These are phyloP conservation scores for Scedosporium aurantiacum DNA, from an alignment of 2,329 filamentous ascomycete species.

Conservation along the genomic window DNA sequence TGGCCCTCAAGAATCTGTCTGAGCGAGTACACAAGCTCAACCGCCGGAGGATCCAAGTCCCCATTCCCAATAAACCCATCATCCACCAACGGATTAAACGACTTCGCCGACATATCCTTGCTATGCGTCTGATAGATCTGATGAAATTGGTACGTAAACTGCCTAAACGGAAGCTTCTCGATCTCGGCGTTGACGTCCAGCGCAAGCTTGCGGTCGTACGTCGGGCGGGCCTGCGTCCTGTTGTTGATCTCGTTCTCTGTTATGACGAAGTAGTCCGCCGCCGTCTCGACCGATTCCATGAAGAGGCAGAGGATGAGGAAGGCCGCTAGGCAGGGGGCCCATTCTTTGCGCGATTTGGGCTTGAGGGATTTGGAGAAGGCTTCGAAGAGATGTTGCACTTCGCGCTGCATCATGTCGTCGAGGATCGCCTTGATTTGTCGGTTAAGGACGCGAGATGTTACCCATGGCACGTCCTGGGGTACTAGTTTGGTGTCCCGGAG, in stretches of 20 bases:
- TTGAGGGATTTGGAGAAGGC: constrained; percentile 42
- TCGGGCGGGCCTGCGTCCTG: constrained; percentile 23
- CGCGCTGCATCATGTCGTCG: constrained; percentile 41
- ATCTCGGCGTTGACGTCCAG: constrained; percentile 36
- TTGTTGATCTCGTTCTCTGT: constrained; percentile 38
- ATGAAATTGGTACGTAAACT: constrained; percentile 50
- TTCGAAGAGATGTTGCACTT: constrained; percentile 41
- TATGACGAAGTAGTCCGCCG: constrained; percentile 40
- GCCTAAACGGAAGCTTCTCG: constrained; percentile 48
- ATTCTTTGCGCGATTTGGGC: constrained; percentile 39
- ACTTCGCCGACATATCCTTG: constrained; percentile 33
- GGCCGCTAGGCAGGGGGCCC: constrained; percentile 45
- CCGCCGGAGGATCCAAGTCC: constrained; percentile 34
- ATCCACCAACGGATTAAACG: constrained; percentile 47
- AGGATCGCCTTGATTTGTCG: constrained; percentile 46
- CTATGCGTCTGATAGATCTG: constrained; percentile 47
- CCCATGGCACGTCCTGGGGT: constrained; percentile 29
- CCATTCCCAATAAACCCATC: constrained; percentile 26
- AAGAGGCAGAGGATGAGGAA: constrained; percentile 47
- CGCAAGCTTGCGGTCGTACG: constrained; percentile 31
- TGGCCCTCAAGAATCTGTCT: constrained; percentile 31
- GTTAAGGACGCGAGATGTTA: constrained; percentile 43
- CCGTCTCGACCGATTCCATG: constrained; percentile 45
- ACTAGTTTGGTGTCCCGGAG: constrained; percentile 31
- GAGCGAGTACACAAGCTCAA: constrained; percentile 34